A percentile compares a stretch with the other conserved stretches of the same genome.
These are phyloP conservation scores for Fonsecaea pugnacius DNA, from an alignment of 2,329 filamentous ascomycete genomes.

Conservation along the genomic window DNA sequence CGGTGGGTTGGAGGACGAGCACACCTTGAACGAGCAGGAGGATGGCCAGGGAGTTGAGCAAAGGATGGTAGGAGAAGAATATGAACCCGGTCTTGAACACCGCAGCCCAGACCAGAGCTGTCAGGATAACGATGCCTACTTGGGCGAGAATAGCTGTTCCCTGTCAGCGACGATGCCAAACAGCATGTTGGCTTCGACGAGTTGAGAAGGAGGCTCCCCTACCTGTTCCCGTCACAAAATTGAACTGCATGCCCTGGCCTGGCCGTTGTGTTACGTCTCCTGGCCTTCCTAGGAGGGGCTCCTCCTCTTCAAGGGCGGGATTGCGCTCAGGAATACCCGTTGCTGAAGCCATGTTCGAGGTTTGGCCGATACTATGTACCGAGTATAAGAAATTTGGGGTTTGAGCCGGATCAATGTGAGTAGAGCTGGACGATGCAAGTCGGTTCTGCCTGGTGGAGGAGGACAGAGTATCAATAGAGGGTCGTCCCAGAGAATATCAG, in stretches of 20 bases:
- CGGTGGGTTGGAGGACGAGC: slow-evolving; percentile 85
- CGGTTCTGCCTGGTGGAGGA: background rate
- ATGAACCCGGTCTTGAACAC: slow-evolving; percentile 73
- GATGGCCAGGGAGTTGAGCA: slow-evolving; percentile 67
- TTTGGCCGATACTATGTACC: background rate
- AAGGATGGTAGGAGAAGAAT: slow-evolving; percentile 85
- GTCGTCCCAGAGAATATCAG: slow-evolving; percentile 1
- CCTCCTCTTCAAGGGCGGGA: slow-evolving; percentile 60
- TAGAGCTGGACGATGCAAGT: background rate
- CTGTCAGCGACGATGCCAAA: slow-evolving; percentile 44
- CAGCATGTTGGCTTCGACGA: slow-evolving; percentile 68
- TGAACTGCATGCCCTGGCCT: slow-evolving; percentile 66
- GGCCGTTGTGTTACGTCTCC: slow-evolving; percentile 75
- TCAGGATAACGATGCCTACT: slow-evolving; percentile 74
- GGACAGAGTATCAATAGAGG: background rate
- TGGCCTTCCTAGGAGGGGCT: slow-evolving; percentile 71
- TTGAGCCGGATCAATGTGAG: background rate
- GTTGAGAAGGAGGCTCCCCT: slow-evolving; percentile 15
- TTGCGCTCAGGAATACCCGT: slow-evolving; percentile 66
- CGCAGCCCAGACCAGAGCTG: slow-evolving; percentile 75
- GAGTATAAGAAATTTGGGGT: background rate
- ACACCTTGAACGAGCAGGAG: slow-evolving; percentile 78
- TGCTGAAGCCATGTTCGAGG: slow-evolving; percentile 65
- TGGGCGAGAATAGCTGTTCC: slow-evolving; percentile 83
- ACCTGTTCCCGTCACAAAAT: slow-evolving; percentile 72